A percentile compares a stretch with the other conserved stretches of the same genome.
Evolutionary conservation across 495 filamentous ascomycete species (phyloP).

Genomic region (Trichoderma reesei): DNA sequence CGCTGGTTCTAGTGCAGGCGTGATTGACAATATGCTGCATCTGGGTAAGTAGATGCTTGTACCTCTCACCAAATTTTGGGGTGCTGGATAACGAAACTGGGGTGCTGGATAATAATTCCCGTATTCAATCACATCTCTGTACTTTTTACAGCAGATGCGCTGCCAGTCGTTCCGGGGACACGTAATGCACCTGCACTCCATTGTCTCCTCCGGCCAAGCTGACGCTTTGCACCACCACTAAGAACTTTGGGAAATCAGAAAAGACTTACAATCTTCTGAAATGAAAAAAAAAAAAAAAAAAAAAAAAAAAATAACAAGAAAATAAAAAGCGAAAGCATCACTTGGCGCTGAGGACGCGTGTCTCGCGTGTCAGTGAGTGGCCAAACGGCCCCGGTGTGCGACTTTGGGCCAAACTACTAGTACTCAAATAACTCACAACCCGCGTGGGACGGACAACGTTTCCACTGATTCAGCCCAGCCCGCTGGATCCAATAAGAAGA

Average conservation of each 20-base stretch:
- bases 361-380: constrained; percentile 4
- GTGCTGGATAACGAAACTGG: no score
- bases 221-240: neutral
- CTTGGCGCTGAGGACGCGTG: neutral
- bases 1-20: no score
- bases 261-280: neutral
- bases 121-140: no score
- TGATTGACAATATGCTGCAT: no score
- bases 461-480: constrained; percentile 5
- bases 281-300: neutral
- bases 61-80: no score
- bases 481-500: neutral
- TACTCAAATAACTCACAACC: neutral
- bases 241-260: neutral
- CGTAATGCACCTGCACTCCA: neutral
- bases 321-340: neutral
- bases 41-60: no score
- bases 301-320: neutral
- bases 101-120: no score
- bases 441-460: neutral
- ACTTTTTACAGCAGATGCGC: no score
- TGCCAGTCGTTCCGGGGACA: neutral
- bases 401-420: neutral
- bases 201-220: neutral
- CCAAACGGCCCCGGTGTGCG: neutral